phyloP scores from a whole-genome alignment of 441 rosid species.

The Pelargonium myrrhifolium region DNA sequence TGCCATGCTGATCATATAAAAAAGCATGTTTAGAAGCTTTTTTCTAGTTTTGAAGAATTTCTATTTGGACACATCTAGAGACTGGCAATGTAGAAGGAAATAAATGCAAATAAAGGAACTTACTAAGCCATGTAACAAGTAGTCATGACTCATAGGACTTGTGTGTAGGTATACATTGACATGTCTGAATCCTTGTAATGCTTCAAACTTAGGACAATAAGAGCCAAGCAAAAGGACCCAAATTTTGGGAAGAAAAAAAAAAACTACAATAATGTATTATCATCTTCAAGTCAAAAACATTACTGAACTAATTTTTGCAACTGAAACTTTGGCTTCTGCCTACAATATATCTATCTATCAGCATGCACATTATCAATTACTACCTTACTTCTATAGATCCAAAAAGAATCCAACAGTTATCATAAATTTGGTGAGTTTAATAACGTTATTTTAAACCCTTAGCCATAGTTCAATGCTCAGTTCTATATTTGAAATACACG shows the following conservation, averaged over 20 bases:
- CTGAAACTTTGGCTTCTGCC: neutral
- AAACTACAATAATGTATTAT: neutral
- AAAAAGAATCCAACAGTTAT: neutral
- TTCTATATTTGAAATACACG: neutral
- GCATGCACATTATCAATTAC: neutral
- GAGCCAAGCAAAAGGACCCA: neutral
- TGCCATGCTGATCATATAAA: slow-evolving; percentile 32
- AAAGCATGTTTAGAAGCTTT: slow-evolving; percentile 3
- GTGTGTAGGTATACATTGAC: slow-evolving; percentile 1
- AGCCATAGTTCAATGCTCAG: neutral
- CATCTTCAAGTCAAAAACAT: neutral
- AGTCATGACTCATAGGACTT: neutral
- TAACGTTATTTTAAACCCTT: neutral
- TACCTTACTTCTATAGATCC: neutral
- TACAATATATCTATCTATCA: too few relatives aligned
- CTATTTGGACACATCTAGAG: neutral
- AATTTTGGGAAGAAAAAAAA: neutral
- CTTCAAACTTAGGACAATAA: neutral
- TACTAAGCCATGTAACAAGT: neutral
- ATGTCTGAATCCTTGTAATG: neutral
- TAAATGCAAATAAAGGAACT: neutral
- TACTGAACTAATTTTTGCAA: neutral
- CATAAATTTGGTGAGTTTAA: neutral
- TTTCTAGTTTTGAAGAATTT: neutral
- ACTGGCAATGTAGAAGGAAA: neutral